Percentiles rank a stretch among this genome's conserved stretches.
These are phyloP conservation scores for Ramichloridium luteum DNA, from an alignment of 2,329 filamentous ascomycete genomes.

Conservation along the genomic window DNA sequence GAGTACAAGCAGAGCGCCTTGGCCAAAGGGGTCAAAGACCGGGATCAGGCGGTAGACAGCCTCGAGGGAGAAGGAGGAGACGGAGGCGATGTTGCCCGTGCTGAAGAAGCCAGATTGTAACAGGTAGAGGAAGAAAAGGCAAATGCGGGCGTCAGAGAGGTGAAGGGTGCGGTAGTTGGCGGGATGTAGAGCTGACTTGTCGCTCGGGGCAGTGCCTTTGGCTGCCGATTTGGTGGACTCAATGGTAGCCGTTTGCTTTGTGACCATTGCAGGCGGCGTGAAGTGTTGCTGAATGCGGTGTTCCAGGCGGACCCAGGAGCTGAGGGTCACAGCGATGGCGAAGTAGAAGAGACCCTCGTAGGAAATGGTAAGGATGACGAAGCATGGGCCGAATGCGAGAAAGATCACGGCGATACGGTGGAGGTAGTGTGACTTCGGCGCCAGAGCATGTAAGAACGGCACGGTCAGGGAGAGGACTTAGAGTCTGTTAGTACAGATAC, in stretches of 20 bases:
- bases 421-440: slow-evolving; percentile 76
- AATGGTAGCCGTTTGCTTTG: slow-evolving; percentile 16
- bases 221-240: slow-evolving; percentile 12
- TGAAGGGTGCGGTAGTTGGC: slow-evolving; percentile 53
- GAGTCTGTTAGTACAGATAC: too few relatives aligned
- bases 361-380: slow-evolving; percentile 91
- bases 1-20: slow-evolving; percentile 72
- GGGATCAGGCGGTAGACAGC: slow-evolving; percentile 79
- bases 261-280: slow-evolving; percentile 8
- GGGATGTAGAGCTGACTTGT: slow-evolving; percentile 21
- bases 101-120: slow-evolving; percentile 94
- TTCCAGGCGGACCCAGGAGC: slow-evolving; percentile 88
- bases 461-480: slow-evolving; percentile 61
- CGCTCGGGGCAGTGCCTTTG: slow-evolving; percentile 23
- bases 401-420: slow-evolving; percentile 83
- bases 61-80: slow-evolving; percentile 88
- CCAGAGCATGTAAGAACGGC: slow-evolving; percentile 68
- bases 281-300: slow-evolving; percentile 50
- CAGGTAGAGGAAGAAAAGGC: slow-evolving; percentile 89
- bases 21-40: slow-evolving; percentile 85
- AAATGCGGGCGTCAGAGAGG: slow-evolving; percentile 74
- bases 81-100: slow-evolving; percentile 87
- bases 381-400: slow-evolving; percentile 81
- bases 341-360: slow-evolving; percentile 97
- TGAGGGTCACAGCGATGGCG: slow-evolving; percentile 66